Conservation (phyloP, 192 early-diverging fungal genomes). For the Gryganskiella cystojenkinii region DNA sequence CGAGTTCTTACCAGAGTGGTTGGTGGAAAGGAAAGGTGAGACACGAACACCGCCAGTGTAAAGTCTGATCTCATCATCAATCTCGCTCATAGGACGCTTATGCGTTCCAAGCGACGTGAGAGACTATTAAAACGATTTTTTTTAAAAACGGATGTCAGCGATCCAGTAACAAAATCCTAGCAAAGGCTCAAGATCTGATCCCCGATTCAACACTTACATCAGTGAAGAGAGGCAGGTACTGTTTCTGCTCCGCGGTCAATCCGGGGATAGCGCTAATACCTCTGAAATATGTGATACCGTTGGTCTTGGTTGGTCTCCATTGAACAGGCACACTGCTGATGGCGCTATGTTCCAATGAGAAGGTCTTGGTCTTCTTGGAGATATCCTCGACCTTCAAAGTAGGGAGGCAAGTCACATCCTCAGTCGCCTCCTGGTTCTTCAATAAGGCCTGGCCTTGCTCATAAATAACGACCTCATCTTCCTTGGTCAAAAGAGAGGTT, state of each 20-base stretch:
- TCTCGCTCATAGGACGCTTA: slow-evolving; percentile 74
- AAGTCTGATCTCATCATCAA: slow-evolving; percentile 89
- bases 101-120: slow-evolving; percentile 75
- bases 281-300: slow-evolving; percentile 92
- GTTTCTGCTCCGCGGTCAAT: slow-evolving; percentile 72
- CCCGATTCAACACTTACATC: slow-evolving; percentile 59
- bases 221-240: slow-evolving; percentile 83
- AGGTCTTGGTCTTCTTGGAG: slow-evolving; percentile 66
- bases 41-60: slow-evolving; percentile 89
- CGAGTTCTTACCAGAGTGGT: slow-evolving; percentile 67
- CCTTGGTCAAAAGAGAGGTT: slow-evolving; percentile 66
- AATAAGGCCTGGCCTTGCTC: slow-evolving; percentile 75
- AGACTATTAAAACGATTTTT: slow-evolving; percentile 39
- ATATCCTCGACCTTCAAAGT: slow-evolving; percentile 88
- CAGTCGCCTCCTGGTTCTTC: slow-evolving; percentile 74
- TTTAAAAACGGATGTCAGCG: slow-evolving; percentile 19
- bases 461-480: slow-evolving; percentile 69
- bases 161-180: slow-evolving; percentile 11
- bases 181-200: background rate
- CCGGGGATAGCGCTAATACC: slow-evolving; percentile 72
- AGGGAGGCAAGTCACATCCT: slow-evolving; percentile 87
- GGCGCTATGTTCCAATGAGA: slow-evolving; percentile 61
- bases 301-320: slow-evolving; percentile 84
- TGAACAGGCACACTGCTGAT: slow-evolving; percentile 70
- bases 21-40: slow-evolving; percentile 71